Evolutionary conservation across 2,329 filamentous ascomycete species (phyloP).

Genomic region (Cladosporium velox): DNA sequence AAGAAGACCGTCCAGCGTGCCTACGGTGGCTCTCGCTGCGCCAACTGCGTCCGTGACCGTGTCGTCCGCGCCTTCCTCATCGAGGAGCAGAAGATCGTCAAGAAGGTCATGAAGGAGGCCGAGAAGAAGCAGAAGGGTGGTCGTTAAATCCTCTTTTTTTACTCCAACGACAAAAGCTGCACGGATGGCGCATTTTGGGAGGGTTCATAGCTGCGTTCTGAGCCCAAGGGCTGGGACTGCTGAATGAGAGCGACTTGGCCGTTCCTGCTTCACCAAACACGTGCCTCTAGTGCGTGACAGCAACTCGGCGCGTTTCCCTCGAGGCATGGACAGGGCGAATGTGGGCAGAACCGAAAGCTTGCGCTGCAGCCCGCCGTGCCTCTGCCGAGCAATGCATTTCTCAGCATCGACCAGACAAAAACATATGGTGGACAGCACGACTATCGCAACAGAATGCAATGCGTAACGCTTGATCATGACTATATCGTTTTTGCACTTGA

Average conservation of each 20-base stretch:
- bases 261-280: slow-evolving; percentile 19
- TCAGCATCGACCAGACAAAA: background rate
- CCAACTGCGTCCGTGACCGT: slow-evolving; percentile 97
- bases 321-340: slow-evolving; percentile 2
- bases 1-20: slow-evolving; percentile 99
- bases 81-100: slow-evolving; percentile 99
- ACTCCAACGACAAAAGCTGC: slow-evolving; percentile 17
- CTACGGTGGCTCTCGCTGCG: slow-evolving; percentile 98
- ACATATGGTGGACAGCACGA: slow-evolving; percentile 8
- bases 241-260: slow-evolving; percentile 22
- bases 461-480: slow-evolving; percentile 15
- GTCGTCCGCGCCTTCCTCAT: slow-evolving; percentile 98
- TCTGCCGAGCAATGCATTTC: slow-evolving; percentile 2
- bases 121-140: slow-evolving; percentile 65
- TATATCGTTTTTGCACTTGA: background rate
- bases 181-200: slow-evolving; percentile 22
- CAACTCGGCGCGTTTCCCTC: slow-evolving; percentile 1
- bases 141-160: slow-evolving; percentile 28
- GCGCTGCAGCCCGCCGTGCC: background rate
- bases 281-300: slow-evolving; percentile 11
- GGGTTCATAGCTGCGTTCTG: slow-evolving; percentile 22
- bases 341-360: slow-evolving; percentile 3
- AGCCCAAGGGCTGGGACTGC: slow-evolving; percentile 22
- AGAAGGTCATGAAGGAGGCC: slow-evolving; percentile 99
- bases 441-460: slow-evolving; percentile 10